Conservation (phyloP, 2,329 filamentous ascomycete species). For the Stylonectria norvegica region DNA sequence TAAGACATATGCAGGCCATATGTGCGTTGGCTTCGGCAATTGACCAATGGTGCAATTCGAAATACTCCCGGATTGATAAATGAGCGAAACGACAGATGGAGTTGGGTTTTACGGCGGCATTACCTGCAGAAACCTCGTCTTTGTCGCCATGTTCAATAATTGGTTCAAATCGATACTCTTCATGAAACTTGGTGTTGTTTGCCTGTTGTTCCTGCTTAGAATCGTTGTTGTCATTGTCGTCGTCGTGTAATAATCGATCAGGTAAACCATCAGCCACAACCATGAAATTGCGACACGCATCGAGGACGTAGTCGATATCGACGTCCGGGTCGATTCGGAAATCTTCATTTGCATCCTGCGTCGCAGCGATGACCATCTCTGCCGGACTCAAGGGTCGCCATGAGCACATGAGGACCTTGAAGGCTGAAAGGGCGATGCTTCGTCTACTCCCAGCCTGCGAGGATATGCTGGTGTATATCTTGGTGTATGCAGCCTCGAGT, state of each 20-base stretch:
- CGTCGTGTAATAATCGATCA: no score
- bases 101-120: no score
- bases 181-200: no score
- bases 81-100: constrained; percentile 2
- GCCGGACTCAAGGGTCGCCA: constrained; percentile 1
- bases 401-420: constrained; percentile 4
- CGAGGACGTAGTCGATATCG: constrained; percentile 4
- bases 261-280: background rate
- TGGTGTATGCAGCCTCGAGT: constrained; percentile 11
- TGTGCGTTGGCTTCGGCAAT: background rate
- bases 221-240: no score
- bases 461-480: constrained; percentile 6
- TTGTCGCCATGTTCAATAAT: no score
- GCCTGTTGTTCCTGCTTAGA: no score
- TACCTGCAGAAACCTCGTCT: no score
- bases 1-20: constrained; percentile 1
- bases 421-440: constrained; percentile 1
- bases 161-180: no score
- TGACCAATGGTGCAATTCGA: constrained; percentile 3
- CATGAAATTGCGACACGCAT: constrained; percentile 3
- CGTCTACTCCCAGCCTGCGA: constrained; percentile 1
- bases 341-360: background rate
- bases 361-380: constrained; percentile 3
- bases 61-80: constrained; percentile 4
- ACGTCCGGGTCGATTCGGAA: constrained; percentile 1